Conservation (phyloP, 2,329 filamentous ascomycete species). For the Fusarium sp. region DNA sequence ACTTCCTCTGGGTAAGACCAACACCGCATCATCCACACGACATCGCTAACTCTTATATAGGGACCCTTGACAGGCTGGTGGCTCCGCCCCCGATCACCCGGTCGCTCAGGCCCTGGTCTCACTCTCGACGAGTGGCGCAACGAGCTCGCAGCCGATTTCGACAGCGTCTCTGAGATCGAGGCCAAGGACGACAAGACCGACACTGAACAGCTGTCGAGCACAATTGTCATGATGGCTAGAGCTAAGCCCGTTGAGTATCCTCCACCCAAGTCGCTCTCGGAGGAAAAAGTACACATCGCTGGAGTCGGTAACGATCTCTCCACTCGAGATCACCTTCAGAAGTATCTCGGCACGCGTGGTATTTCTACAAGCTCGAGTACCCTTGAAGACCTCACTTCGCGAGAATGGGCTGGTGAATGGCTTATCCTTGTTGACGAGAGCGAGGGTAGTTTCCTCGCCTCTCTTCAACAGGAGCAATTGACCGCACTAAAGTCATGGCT, state of each 20-base stretch:
- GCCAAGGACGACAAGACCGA: constrained; percentile 1
- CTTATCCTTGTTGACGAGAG: constrained; percentile 29
- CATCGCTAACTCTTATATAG: constrained; percentile 9
- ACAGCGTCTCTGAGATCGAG: constrained; percentile 32
- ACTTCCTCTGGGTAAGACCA: constrained; percentile 34
- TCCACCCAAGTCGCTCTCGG: constrained; percentile 10
- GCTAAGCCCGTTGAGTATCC: constrained; percentile 20
- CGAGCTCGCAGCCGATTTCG: constrained; percentile 34
- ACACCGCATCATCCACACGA: neutral
- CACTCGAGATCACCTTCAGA: constrained; percentile 1
- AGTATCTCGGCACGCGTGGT: constrained; percentile 8
- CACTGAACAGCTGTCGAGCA: constrained; percentile 29
- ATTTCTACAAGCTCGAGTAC: constrained; percentile 16
- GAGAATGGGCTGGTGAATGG: constrained; percentile 33
- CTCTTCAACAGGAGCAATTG: constrained; percentile 21
- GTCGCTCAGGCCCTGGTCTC: constrained; percentile 35
- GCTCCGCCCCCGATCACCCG: constrained; percentile 37
- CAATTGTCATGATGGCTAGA: constrained; percentile 36
- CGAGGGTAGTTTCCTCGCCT: constrained; percentile 33
- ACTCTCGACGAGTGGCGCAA: constrained; percentile 38
- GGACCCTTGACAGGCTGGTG: constrained; percentile 38
- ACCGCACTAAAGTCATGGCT: constrained; percentile 29
- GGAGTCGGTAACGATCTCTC: constrained; percentile 2
- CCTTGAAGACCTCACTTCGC: constrained; percentile 21
- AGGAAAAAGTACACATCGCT: constrained; percentile 20